Percentiles rank a stretch among this genome's conserved stretches.
These are phyloP conservation scores for Vitis riparia DNA, from an alignment of 164 flowering plant genomes.

Conservation along the genomic window DNA sequence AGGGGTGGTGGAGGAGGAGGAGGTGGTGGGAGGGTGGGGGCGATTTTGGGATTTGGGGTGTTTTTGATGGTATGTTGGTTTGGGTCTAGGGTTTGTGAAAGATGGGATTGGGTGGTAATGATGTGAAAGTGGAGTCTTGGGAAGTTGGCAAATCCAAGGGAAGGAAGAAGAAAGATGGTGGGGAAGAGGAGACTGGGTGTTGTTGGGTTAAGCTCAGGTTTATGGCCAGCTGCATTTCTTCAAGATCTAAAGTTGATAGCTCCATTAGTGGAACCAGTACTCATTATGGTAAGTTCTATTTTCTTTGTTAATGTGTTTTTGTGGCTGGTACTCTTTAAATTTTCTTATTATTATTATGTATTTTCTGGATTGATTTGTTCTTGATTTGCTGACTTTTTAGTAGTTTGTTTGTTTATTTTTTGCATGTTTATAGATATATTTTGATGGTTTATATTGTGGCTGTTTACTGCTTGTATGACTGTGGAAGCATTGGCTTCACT, in stretches of 20 bases:
- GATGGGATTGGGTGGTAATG: constrained; percentile 55
- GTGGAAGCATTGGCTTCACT: too few species aligned
- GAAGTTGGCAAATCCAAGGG: constrained; percentile 40
- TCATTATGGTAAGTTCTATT: constrained; percentile 33
- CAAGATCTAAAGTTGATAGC: constrained; percentile 71
- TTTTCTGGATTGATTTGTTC: not conserved
- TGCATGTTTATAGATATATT: not conserved
- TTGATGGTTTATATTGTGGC: too few species aligned
- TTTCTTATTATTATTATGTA: not conserved
- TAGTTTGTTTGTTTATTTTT: too few species aligned
- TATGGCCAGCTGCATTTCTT: constrained; percentile 65
- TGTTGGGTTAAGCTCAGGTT: constrained; percentile 67
- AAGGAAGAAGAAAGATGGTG: constrained; percentile 14
- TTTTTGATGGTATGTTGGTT: constrained; percentile 26
- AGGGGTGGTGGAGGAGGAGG: not conserved
- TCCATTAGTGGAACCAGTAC: constrained; percentile 48
- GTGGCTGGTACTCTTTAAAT: not conserved
- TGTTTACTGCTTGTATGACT: too few species aligned
- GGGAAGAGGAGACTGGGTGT: constrained; percentile 53
- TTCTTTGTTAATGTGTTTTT: not conserved
- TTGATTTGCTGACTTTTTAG: too few species aligned
- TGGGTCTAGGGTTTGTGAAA: constrained; percentile 25
- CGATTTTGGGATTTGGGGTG: constrained; percentile 7
- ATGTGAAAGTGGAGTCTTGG: constrained; percentile 49
- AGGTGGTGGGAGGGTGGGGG: constrained; percentile 11